phyloP scores from a whole-genome alignment of 2,329 filamentous ascomycete genomes.

The Nigrospora osmanthi region DNA sequence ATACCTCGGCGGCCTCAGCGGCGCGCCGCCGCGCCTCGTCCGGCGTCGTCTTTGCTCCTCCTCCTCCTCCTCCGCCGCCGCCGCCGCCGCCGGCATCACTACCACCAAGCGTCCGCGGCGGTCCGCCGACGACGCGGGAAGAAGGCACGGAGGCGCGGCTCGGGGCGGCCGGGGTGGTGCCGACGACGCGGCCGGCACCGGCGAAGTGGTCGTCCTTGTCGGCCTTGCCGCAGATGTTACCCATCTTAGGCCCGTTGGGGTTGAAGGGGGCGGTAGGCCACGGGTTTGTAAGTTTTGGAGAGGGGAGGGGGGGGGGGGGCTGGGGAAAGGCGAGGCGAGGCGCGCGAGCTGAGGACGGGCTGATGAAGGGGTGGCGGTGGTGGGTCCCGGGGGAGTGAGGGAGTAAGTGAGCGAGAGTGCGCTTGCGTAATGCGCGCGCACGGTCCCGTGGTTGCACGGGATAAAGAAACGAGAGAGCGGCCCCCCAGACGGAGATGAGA shows the following conservation, averaged over 20 bases:
- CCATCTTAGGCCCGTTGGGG: slow-evolving; percentile 49
- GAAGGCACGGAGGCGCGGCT: slow-evolving; percentile 43
- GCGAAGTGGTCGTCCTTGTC: slow-evolving; percentile 56
- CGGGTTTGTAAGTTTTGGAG: neutral
- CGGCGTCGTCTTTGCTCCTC: slow-evolving; percentile 7
- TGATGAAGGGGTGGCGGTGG: neutral
- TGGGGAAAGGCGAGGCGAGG: neutral
- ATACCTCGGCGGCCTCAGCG: slow-evolving; percentile 77
- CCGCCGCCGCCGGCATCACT: slow-evolving; percentile 14
- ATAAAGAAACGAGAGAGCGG: neutral
- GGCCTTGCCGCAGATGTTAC: slow-evolving; percentile 76
- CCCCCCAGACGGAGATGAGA: too few species aligned
- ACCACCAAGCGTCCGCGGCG: slow-evolving; percentile 58
- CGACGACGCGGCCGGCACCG: slow-evolving; percentile 65
- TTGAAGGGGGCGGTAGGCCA: too few species aligned
- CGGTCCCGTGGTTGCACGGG: neutral
- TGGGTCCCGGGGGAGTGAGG: neutral
- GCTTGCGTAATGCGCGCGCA: neutral
- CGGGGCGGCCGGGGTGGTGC: slow-evolving; percentile 41
- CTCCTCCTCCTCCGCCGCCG: slow-evolving; percentile 15
- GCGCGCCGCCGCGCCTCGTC: slow-evolving; percentile 65
- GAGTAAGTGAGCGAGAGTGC: neutral
- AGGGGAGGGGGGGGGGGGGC: too few species aligned
- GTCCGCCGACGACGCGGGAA: slow-evolving; percentile 40
- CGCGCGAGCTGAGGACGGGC: neutral